Percentiles rank a stretch among this genome's conserved stretches.
Conservation (phyloP, 768 basidiomycete species). For the Termitomyces sp. region DNA sequence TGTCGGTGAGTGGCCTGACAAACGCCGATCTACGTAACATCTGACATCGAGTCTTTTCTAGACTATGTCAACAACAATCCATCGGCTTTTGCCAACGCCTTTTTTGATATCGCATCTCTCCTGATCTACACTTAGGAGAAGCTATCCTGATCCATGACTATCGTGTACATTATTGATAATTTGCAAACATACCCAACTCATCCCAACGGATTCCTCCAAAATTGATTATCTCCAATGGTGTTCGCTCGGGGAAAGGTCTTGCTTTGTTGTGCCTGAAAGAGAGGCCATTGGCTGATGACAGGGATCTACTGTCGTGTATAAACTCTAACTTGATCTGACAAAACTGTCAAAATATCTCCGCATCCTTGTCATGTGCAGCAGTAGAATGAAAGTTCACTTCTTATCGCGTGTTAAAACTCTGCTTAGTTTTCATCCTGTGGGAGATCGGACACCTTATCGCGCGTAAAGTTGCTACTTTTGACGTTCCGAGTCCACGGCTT, state of each 20-base stretch:
- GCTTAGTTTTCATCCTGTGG: background rate
- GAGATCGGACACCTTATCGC: background rate
- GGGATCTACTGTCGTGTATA: background rate
- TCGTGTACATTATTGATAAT: background rate
- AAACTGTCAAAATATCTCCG: background rate
- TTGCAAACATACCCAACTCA: background rate
- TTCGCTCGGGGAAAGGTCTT: background rate
- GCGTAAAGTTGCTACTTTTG: background rate
- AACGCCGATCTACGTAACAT: background rate
- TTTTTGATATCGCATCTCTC: slow-evolving; percentile 60
- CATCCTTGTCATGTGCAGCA: background rate
- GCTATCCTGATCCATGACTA: background rate
- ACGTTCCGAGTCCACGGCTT: background rate
- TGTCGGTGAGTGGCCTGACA: slow-evolving; percentile 34
- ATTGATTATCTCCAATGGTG: background rate
- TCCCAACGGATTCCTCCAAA: background rate
- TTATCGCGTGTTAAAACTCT: background rate
- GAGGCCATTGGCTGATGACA: background rate
- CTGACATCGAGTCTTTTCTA: slow-evolving; percentile 14
- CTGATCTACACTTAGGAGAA: slow-evolving; percentile 26
- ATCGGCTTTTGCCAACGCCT: slow-evolving; percentile 53
- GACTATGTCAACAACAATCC: slow-evolving; percentile 63
- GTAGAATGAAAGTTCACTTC: background rate
- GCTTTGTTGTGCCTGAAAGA: background rate
- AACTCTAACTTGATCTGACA: background rate